Base-by-base conservation (phyloP, 352 stramenopile genomes). In the Phytophthora palmivora region DNA sequence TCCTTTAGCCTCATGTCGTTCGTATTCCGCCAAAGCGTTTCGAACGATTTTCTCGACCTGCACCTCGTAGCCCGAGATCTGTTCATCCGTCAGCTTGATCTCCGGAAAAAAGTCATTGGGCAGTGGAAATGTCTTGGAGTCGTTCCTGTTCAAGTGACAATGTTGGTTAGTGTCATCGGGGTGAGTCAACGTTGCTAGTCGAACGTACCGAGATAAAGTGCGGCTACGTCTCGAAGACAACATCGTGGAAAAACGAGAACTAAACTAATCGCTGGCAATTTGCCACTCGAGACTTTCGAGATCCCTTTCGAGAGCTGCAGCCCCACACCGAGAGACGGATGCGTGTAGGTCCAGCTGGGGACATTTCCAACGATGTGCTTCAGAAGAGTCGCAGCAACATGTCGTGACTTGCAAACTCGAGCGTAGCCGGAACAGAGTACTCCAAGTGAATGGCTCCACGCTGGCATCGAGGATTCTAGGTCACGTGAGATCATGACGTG, bases 41-140 rank as follows among this genome's bases (percentile, higher is more conserved):
- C 39, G 61, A n/a, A 74, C 58, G 14, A 74, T 74, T 32, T 63
- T 42, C 43, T 72, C 44, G 52, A 74, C 65, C 55, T 76, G 64
- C 28, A 24, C 33, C 50, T 81, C 65, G 51, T 72, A 81, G 34
- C 41, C 50, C 28, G 51, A 33, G 14, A 76, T 47, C 34, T 78
- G 60, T 24, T 58, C 46, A 32, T 73, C 64, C 32, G 72, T 61
- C 33, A 83, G 57, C 30, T 76, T 47, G 10, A 73, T 24, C 15
- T 66, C 51, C n/a, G 74, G 67, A 58, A 83, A 83, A 41, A 78
- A 80, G 51, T 70, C 58, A 19, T 78, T 55, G 6, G 74, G 68
- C 39, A 83, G 32, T 19, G 75, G 72, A 22, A 81, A 81, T 43
- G 52, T 66, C 53, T 76, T 76, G 15, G 63, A n/a, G 44, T 70